Conservation (phyloP, 306 rosid species). For the Cyamopsis tetragonoloba region DNA sequence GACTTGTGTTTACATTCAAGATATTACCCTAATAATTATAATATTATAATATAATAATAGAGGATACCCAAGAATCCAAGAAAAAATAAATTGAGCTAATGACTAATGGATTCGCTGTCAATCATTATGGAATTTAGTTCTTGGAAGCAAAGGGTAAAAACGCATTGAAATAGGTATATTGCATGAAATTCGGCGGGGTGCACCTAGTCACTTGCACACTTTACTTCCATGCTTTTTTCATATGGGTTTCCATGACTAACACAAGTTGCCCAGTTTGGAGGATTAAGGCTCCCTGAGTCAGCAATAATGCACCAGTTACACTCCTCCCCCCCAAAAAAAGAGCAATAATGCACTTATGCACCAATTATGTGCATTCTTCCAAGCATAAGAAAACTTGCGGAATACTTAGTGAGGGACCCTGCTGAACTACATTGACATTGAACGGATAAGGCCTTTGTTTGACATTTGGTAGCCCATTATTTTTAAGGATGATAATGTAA, state of each 20-base stretch:
- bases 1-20: too few species aligned
- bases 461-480: constrained; percentile 9
- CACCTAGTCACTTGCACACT: background rate
- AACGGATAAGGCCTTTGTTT: constrained; percentile 8
- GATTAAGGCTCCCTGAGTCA: constrained; percentile 23
- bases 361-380: constrained; percentile 18
- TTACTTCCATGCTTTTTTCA: constrained; percentile 21
- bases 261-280: constrained; percentile 10
- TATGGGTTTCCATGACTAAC: constrained; percentile 17
- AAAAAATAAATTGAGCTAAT: background rate
- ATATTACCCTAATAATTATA: too few species aligned
- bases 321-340: too few species aligned
- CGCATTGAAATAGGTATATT: background rate
- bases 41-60: too few species aligned
- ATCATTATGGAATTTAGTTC: constrained; percentile 20
- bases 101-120: constrained; percentile 8
- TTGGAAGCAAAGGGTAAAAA: constrained; percentile 13
- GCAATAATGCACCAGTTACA: constrained; percentile 18
- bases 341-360: constrained; percentile 9
- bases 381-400: constrained; percentile 9
- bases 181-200: constrained; percentile 22
- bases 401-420: constrained; percentile 24
- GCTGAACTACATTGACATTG: constrained; percentile 28
- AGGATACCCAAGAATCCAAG: too few species aligned
- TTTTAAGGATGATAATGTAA: constrained; percentile 28